These are phyloP conservation scores for Myxozyma neglecta DNA, from an alignment of 805 yeast species.

Conservation along the genomic window DNA sequence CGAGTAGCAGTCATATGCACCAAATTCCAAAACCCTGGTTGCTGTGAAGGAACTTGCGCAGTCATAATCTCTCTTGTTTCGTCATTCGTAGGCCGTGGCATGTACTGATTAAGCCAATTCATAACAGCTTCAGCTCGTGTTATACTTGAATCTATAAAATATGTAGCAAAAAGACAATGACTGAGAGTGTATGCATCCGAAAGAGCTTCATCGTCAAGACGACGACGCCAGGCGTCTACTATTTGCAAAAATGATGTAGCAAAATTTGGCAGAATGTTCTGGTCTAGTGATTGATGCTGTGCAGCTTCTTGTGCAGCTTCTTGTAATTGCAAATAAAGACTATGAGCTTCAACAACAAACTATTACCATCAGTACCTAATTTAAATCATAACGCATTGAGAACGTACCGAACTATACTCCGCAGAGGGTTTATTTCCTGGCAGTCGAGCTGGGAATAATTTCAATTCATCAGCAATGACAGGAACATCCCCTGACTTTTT, in stretches of 20 bases:
- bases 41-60: slow-evolving; percentile 23
- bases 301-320: slow-evolving; percentile 15
- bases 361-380: not conserved
- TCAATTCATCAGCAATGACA: slow-evolving; percentile 26
- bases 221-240: slow-evolving; percentile 22
- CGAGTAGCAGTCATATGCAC: slow-evolving; percentile 31
- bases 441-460: slow-evolving; percentile 29
- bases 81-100: slow-evolving; percentile 33
- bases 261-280: slow-evolving; percentile 9
- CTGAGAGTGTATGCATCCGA: slow-evolving; percentile 33
- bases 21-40: slow-evolving; percentile 33
- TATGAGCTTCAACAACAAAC: slow-evolving; percentile 26
- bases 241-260: slow-evolving; percentile 19
- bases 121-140: slow-evolving; percentile 32
- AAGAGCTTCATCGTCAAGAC: slow-evolving; percentile 17
- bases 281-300: slow-evolving; percentile 7
- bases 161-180: slow-evolving; percentile 32
- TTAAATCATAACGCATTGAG: too few relatives aligned
- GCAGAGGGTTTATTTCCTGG: slow-evolving; percentile 20
- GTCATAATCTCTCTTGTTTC: slow-evolving; percentile 30
- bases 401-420: slow-evolving; percentile 23
- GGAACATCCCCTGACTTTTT: slow-evolving; percentile 1
- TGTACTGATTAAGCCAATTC: slow-evolving; percentile 37
- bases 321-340: slow-evolving; percentile 8
- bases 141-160: slow-evolving; percentile 22